phyloP scores from a whole-genome alignment of 208 protist species.

The Leishmania aethiopica region DNA sequence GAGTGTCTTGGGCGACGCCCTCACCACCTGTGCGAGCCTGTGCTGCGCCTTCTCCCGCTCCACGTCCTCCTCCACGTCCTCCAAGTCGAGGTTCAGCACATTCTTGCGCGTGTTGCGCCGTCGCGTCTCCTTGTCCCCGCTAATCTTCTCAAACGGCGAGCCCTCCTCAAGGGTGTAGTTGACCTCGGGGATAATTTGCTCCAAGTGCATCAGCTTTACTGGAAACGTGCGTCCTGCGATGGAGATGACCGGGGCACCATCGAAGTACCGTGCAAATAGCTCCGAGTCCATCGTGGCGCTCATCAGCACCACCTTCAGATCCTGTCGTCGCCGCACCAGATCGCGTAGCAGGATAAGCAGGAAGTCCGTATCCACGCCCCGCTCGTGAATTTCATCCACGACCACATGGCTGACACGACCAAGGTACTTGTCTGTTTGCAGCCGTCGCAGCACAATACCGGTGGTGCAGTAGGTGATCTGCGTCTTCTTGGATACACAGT shows the following conservation, averaged over 20 bases:
- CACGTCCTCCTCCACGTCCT: conserved; percentile 65
- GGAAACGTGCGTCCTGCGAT: conserved; percentile 96
- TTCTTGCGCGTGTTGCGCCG: conserved; percentile 80
- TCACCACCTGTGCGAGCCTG: conserved; percentile 42
- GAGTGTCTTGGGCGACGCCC: conserved; percentile 59
- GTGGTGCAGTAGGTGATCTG: conserved; percentile 95
- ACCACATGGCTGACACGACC: conserved; percentile 91
- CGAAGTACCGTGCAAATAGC: conserved; percentile 94
- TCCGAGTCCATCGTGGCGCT: conserved; percentile 95
- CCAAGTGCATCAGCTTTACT: conserved; percentile 93
- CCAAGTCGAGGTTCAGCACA: conserved; percentile 54
- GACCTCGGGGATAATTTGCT: conserved; percentile 91
- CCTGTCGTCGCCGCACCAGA: conserved; percentile 63
- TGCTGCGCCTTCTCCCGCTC: conserved; percentile 48
- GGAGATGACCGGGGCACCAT: conserved; percentile 81
- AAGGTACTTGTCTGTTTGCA: conserved; percentile 91
- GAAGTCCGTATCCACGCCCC: conserved; percentile 97
- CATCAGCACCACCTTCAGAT: conserved; percentile 95
- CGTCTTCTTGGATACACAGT: conserved; percentile 80
- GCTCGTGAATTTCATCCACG: conserved; percentile 97
- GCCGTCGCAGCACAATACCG: conserved; percentile 91
- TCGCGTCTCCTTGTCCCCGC: conserved; percentile 40
- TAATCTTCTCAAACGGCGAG: conserved; percentile 74
- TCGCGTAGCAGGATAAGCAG: conserved; percentile 93
- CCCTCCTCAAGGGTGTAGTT: conserved; percentile 84